Evolutionary conservation across 805 yeast genomes (phyloP).

Genomic region (Scheffersomyces amazonensis): DNA sequence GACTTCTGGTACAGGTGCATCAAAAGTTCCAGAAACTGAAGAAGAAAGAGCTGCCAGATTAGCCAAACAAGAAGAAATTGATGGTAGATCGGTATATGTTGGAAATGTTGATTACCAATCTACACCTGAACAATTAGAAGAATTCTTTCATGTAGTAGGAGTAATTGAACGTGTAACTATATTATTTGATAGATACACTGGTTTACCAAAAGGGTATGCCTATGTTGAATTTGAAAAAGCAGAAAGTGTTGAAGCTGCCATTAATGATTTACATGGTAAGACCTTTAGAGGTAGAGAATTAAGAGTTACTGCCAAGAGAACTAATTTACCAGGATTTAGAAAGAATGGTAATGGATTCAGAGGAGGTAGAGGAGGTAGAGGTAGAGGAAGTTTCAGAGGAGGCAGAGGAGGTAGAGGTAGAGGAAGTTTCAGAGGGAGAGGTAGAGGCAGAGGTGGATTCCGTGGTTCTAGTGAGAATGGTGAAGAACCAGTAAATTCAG

Average conservation of each 20-base stretch:
- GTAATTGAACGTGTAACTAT: slow-evolving; percentile 51
- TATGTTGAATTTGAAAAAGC: slow-evolving; percentile 53
- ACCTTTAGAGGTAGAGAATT: slow-evolving; percentile 47
- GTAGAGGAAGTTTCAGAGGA: slow-evolving; percentile 31
- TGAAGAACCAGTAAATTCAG: slow-evolving; percentile 1
- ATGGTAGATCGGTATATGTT: slow-evolving; percentile 52
- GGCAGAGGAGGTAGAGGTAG: slow-evolving; percentile 22
- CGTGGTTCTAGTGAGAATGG: slow-evolving; percentile 5
- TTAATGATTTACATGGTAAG: slow-evolving; percentile 38
- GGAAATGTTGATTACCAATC: slow-evolving; percentile 49
- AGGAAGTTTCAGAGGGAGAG: slow-evolving; percentile 13
- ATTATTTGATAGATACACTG: slow-evolving; percentile 42
- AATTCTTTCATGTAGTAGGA: slow-evolving; percentile 44
- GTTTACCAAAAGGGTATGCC: slow-evolving; percentile 58
- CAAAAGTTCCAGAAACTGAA: slow-evolving; percentile 20
- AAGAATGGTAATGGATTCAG: slow-evolving; percentile 30
- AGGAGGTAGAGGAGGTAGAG: slow-evolving; percentile 27
- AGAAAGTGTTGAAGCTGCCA: slow-evolving; percentile 45
- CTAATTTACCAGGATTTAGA: slow-evolving; percentile 50
- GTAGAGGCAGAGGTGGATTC: slow-evolving; percentile 5
- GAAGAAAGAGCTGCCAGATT: slow-evolving; percentile 30
- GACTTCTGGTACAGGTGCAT: background rate
- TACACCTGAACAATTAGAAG: slow-evolving; percentile 51
- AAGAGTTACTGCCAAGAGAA: slow-evolving; percentile 49
- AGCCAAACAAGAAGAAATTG: slow-evolving; percentile 43